Base-by-base conservation (phyloP, 108 stramenopile genomes). In the Cyclotella choctawhatcheeana region DNA sequence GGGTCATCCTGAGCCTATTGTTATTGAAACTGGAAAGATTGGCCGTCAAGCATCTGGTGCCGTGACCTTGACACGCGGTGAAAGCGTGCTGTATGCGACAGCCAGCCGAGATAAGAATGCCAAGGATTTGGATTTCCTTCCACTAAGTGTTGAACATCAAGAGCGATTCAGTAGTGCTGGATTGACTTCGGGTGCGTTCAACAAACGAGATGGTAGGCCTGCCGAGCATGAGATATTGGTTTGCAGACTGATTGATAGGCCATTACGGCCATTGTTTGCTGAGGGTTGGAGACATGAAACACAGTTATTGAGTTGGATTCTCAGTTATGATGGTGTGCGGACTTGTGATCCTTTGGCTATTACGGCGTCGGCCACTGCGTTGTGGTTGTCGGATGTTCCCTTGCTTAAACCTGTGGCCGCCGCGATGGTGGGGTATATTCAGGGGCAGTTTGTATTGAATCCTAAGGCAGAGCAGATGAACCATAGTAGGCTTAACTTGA, bases 231-330 rank as follows among this genome's bases (percentile, higher is more conserved):
- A 99, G 75, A 92, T 97, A 16, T 82, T 99, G 53, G 91, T 90
- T 3, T 91, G 88, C 44, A 89, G 98, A 13, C 66, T 97, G 43
- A 97, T 99, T 76, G 98, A 99, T 82, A 84, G 98, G 22, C 96
- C 97, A 2, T 63, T 99, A 30, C 85, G 98, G 26, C 97, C 98
- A 8, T 66, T 96, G 47, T 89, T 99, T 70, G 85, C 86, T 5
- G 82, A 85, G 26, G 97, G 96, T 13, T 98, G 96, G 96, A 77
- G 85, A 30, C 91, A 93, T 63, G 97, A 99, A 73, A 96, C 97
- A 25, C 98, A 99, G 79, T 55, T 99, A 10, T 69, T 99, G 25
- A 77, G 86, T 29, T 97, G 97, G 94, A 90, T 99, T 10, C 56
- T 97, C 31, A 84, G 87, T 53, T 97, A 94, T 66, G 97, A 97